Evolutionary conservation across 805 yeast genomes (phyloP).

Genomic region (Grigorovia humatica): DNA sequence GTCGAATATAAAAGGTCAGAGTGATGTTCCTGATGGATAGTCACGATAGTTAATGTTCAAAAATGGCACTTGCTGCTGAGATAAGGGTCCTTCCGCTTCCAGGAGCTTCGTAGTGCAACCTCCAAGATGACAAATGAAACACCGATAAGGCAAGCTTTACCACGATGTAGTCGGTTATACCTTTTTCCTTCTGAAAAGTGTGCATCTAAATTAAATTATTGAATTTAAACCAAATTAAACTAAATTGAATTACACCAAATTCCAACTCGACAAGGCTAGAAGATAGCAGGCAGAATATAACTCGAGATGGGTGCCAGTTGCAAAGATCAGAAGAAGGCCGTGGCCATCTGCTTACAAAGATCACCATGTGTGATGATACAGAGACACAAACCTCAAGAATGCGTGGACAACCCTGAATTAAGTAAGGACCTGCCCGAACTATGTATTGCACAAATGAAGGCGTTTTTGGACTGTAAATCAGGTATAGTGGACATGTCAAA

Average conservation of each 20-base stretch:
- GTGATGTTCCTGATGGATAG: background rate
- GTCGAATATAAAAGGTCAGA: background rate
- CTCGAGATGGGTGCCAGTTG: slow-evolving; percentile 63
- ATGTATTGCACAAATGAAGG: slow-evolving; percentile 73
- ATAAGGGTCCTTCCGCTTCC: too few relatives aligned
- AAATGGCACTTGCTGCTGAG: too few relatives aligned
- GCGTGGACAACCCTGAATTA: slow-evolving; percentile 72
- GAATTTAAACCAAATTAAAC: too few relatives aligned
- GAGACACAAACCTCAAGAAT: slow-evolving; percentile 80
- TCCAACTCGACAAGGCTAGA: too few relatives aligned
- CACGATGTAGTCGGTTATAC: too few relatives aligned
- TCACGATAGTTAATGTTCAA: too few relatives aligned
- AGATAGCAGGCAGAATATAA: background rate
- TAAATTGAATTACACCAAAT: background rate
- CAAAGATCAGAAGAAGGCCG: slow-evolving; percentile 87
- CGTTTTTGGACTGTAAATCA: slow-evolving; percentile 81
- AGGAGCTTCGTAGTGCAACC: too few relatives aligned
- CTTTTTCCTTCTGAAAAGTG: too few relatives aligned
- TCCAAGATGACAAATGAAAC: too few relatives aligned
- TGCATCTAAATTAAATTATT: too few relatives aligned
- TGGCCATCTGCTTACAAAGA: slow-evolving; percentile 89
- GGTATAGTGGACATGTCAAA: slow-evolving; percentile 89
- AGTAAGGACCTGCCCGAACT: slow-evolving; percentile 73
- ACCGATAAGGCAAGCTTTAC: too few relatives aligned
- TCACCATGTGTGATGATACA: slow-evolving; percentile 93